Evolutionary conservation across 306 rosid genomes (phyloP).

Genomic region (Prunus mume): DNA sequence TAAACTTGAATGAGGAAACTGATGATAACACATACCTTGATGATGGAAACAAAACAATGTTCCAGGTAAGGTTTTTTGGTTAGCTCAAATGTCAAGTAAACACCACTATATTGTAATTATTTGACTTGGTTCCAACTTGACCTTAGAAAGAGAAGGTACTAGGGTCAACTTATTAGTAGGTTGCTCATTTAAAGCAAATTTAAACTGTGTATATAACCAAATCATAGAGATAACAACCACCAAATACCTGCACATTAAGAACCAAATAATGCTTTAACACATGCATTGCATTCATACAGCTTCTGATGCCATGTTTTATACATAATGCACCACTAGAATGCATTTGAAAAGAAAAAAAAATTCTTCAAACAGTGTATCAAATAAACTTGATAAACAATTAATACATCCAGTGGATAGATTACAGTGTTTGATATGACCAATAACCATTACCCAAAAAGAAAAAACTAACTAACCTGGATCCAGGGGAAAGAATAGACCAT

Average conservation of each 20-base stretch:
- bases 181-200: neutral
- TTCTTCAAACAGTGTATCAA: neutral
- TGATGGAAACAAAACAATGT: neutral
- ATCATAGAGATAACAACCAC: neutral
- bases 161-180: neutral
- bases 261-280: neutral
- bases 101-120: neutral
- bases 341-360: neutral
- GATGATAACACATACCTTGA: neutral
- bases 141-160: neutral
- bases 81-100: neutral
- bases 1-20: neutral
- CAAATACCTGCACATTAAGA: neutral
- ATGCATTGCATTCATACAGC: neutral
- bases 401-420: neutral
- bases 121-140: neutral
- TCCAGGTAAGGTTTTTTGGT: neutral
- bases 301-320: neutral
- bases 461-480: constrained; percentile 80
- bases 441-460: neutral
- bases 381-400: neutral
- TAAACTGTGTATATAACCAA: neutral
- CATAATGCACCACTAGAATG: neutral
- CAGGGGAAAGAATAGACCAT: constrained; percentile 95
- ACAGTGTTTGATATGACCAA: neutral